Percentiles rank a stretch among this genome's conserved stretches.
These are phyloP conservation scores for Ceratocystis alfenasii DNA, from an alignment of 2,329 filamentous ascomycete genomes.

Conservation along the genomic window DNA sequence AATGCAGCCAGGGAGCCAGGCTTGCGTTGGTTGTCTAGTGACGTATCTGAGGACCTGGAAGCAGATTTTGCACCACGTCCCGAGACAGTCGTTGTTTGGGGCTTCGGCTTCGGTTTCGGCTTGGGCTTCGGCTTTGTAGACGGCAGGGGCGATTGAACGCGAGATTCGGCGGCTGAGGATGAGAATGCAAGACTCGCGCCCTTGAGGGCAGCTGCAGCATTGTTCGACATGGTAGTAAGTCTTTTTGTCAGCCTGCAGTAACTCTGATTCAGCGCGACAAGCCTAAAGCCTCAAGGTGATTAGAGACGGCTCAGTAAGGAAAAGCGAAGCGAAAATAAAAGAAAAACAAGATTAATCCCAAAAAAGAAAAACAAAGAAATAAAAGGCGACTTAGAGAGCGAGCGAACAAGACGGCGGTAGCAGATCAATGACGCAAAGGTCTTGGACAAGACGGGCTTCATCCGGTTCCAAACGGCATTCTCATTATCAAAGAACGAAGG, in stretches of 20 bases:
- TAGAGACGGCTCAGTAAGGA: not conserved
- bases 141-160: not conserved
- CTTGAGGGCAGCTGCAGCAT: conserved; percentile 15
- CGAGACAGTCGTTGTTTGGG: not conserved
- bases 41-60: not conserved
- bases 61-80: not conserved
- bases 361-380: not conserved
- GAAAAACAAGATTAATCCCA: not conserved
- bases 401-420: not conserved
- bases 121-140: not conserved
- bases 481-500: not conserved
- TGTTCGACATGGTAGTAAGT: conserved; percentile 4
- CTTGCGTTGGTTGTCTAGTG: not conserved
- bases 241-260: too few species aligned
- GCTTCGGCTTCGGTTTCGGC: conserved; percentile 8
- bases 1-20: conserved; percentile 10
- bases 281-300: too few species aligned
- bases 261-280: too few species aligned
- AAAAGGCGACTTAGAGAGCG: not conserved
- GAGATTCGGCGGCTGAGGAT: not conserved
- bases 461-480: conserved; percentile 8
- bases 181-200: conserved; percentile 8
- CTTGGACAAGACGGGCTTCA: conserved; percentile 3
- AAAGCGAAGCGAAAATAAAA: not conserved
- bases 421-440: conserved; percentile 2